Evolutionary conservation across 805 yeast species (phyloP), one percentile per base, ranked within the genome.

Genomic region (Candida piceae): DNA sequence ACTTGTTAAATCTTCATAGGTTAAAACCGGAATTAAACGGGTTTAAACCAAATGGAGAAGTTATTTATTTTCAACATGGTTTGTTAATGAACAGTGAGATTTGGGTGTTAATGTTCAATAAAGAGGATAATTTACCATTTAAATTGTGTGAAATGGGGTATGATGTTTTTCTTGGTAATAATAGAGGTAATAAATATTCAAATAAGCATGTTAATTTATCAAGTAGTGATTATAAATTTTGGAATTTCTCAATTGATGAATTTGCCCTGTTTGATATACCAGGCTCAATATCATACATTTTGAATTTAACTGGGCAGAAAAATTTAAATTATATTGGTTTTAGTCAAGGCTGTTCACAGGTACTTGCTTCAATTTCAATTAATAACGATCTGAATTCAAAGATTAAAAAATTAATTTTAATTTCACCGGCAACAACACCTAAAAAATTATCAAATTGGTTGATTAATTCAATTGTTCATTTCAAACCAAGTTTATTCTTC

Each of bases 131-230:
- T 44, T 61, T 93, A 32, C 96, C 97, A 0, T 82, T 84, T 55
- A 64, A 76, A 3, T 67, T 90, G 23, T 80, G 80, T 42, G 87
- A 88, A 40, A 57, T 78, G 32, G 97, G 97, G 1, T 90, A 77
- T 58, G 98, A 90, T 55, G 97, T 90, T 5, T 90, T 95, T 90
- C 66, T 90, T 44, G 97, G 97, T 1, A 87, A 86, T 58, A 87
- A 86, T 53, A 70, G 96, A 40, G 96, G 96, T 9, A 93, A 90
- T 63, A 93, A 90, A 63, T 90, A 90, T 63, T 82, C 94, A 3
- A 79, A 81, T 41, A 88, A 88, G 49, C 96, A 90, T 59, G 40
- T 70, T 12, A 43, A 55, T n/a, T 55, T 64, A 31, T 64, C 69
- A 11, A 45, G 45, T 38, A 57, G 45, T 52, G 67, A 62, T 2